Base-by-base conservation (phyloP, 1,284 basidiomycete species). In the Sporisorium graminicola region DNA sequence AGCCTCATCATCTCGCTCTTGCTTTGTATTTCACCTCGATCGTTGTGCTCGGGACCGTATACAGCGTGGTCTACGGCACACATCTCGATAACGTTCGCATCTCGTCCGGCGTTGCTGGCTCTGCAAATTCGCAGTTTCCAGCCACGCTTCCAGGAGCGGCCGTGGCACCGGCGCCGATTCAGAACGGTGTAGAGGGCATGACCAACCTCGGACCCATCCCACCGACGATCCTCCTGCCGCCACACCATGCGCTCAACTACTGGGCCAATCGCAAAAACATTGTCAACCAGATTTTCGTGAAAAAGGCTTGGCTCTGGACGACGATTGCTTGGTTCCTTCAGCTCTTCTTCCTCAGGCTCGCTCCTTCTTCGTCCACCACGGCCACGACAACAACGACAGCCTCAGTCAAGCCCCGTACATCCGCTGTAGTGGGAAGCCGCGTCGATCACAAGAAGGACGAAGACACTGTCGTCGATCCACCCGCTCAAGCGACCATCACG, bases 291-390 rank as follows among this genome's bases (percentile, higher is more conserved):
- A 87, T 90, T 79, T 95, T 97, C 86, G 94, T 96, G 82, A 98
- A 98, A 87, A 89, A 90, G 57, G 91, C 92, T 9, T 98, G 96
- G 95, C 92, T 88, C 0, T 98, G 95, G 95, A 95, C 94, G 10
- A 80, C 78, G 26, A 26, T 82, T 5, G 77, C 75, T 14, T 78
- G 65, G 53, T 35, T 66, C 0, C 50, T 71, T 18, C 65, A 71
- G 58, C 47, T 75, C 29, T 71, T 74, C 49, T 58, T 58, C 44
- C 63, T 68, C 12, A 56, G 69, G n/a, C 44, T 63, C 12, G 60
- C 69, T 2, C 56, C 63, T 7, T 3, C 54, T 5, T 58, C 68
- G 0, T 18, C 55, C 7, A 13, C 52, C 10, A 9, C 51, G 1
- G 27, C 54, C n/a, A n/a, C n/a, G n/a, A n/a, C n/a, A n/a, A n/a